phyloP scores from a whole-genome alignment of 345 rosid species.

The Brassica incana region DNA sequence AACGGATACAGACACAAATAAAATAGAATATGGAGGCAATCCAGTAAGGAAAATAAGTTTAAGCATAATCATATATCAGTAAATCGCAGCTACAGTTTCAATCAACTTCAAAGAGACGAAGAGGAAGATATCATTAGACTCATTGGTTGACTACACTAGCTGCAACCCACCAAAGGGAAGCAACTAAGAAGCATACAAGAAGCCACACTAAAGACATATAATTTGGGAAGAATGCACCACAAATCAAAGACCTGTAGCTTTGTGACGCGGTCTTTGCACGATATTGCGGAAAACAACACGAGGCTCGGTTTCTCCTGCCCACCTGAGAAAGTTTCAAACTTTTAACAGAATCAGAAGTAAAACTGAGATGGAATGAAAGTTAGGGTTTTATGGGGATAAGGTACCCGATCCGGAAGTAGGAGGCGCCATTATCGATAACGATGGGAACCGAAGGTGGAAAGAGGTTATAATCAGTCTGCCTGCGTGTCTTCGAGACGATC shows the following conservation, averaged over 20 bases:
- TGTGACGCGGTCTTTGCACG: constrained; percentile 97
- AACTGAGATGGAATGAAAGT: neutral
- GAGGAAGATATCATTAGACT: constrained; percentile 8
- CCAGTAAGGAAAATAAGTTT: neutral
- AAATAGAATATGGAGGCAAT: neutral
- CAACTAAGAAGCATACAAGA: no score
- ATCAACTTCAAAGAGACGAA: neutral
- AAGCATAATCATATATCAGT: neutral
- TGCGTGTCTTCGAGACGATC: constrained; percentile 51
- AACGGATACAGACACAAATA: neutral
- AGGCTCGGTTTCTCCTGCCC: constrained; percentile 98
- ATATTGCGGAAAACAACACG: constrained; percentile 91
- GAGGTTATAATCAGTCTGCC: constrained; percentile 73
- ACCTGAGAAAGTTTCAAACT: constrained; percentile 42
- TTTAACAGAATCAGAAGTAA: neutral
- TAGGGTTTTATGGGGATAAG: constrained; percentile 41
- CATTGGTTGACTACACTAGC: neutral
- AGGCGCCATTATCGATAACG: constrained; percentile 97
- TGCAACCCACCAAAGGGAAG: neutral
- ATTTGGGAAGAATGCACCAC: neutral
- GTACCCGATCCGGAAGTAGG: constrained; percentile 95
- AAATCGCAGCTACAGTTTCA: neutral
- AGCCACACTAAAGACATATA: neutral
- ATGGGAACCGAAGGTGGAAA: constrained; percentile 76
- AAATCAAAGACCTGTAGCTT: constrained; percentile 60